These are phyloP conservation scores for Medicago ruthenica DNA, from an alignment of 306 rosid species.

Conservation along the genomic window DNA sequence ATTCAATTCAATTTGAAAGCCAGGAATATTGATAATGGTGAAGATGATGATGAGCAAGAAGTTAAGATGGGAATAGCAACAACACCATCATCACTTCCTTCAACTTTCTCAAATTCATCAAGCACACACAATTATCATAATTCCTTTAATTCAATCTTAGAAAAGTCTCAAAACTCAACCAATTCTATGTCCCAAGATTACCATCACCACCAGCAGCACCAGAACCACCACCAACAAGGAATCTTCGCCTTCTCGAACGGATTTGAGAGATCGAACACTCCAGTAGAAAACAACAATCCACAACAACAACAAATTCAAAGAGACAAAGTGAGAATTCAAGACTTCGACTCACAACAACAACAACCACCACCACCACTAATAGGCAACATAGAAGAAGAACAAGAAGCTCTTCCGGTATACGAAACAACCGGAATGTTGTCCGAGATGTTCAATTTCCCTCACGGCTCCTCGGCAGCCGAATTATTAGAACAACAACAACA, in stretches of 20 bases:
- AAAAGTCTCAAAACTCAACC: slow-evolving; percentile 33
- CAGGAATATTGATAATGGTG: background rate
- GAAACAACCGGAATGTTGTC: slow-evolving; percentile 88
- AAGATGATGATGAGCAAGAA: slow-evolving; percentile 41
- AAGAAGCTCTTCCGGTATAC: slow-evolving; percentile 64
- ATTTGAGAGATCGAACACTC: slow-evolving; percentile 66
- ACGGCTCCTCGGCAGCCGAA: slow-evolving; percentile 48
- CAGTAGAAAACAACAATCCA: slow-evolving; percentile 41
- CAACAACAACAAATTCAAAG: slow-evolving; percentile 81
- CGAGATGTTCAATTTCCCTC: slow-evolving; percentile 86
- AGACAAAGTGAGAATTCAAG: slow-evolving; percentile 76
- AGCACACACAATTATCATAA: slow-evolving; percentile 35
- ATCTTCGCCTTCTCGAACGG: slow-evolving; percentile 80
- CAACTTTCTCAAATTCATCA: slow-evolving; percentile 42
- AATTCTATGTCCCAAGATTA: slow-evolving; percentile 97
- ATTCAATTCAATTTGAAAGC: slow-evolving; percentile 20
- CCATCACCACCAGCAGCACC: slow-evolving; percentile 59
- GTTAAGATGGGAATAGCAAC: slow-evolving; percentile 75
- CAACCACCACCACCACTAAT: slow-evolving; percentile 43
- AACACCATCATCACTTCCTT: slow-evolving; percentile 52
- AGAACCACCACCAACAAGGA: slow-evolving; percentile 39
- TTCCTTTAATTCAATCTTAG: slow-evolving; percentile 34
- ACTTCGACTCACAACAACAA: slow-evolving; percentile 48
- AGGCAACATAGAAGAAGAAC: slow-evolving; percentile 74
- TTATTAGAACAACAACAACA: slow-evolving; percentile 61